Percentiles rank a stretch among this genome's conserved stretches.
Conservation (phyloP, 306 rosid species). For the Cicer chorassanicum region DNA sequence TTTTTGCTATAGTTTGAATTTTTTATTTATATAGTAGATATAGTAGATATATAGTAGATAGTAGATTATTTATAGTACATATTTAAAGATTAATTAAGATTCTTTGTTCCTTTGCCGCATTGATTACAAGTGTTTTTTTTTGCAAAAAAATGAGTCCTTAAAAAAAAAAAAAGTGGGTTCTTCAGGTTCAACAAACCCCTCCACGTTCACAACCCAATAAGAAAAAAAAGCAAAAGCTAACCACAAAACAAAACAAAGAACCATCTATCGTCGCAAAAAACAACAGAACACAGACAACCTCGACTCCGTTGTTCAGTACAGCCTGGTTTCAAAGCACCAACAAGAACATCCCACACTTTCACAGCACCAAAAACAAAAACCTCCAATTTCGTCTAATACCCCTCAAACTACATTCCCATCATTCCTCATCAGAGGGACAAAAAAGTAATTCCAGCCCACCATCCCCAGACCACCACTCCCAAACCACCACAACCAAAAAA, state of each 20-base stretch:
- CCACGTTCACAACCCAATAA: neutral
- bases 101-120: neutral
- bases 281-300: neutral
- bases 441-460: neutral
- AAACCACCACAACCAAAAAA: constrained; percentile 27
- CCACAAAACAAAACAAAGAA: neutral
- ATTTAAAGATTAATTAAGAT: too few species aligned
- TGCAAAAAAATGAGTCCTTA: too few species aligned
- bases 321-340: neutral
- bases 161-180: neutral
- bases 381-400: constrained; percentile 1
- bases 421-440: neutral
- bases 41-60: too few species aligned
- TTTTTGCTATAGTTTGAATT: too few species aligned
- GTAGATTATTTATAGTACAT: too few species aligned
- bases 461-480: neutral
- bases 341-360: neutral
- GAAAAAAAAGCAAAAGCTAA: neutral
- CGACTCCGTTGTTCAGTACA: constrained; percentile 12
- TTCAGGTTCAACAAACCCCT: neutral
- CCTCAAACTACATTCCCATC: neutral
- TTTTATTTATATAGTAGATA: too few species aligned
- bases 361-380: neutral
- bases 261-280: neutral
- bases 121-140: neutral